Evolutionary conservation across 2,329 filamentous ascomycete species (phyloP).

Genomic region (Trichoderma sp.): DNA sequence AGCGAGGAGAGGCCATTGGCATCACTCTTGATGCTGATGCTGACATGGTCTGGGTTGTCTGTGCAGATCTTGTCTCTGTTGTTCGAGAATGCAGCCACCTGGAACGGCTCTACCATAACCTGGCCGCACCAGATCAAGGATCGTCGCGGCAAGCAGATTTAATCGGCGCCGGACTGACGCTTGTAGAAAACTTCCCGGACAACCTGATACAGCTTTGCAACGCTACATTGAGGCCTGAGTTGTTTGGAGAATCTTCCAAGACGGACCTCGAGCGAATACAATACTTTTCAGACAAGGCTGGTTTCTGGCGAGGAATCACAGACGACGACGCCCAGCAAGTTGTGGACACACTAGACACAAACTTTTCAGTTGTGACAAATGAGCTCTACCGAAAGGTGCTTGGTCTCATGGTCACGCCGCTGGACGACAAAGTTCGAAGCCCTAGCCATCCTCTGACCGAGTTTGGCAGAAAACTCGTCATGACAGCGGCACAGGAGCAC

Average conservation of each 20-base stretch:
- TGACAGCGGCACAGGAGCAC: slow-evolving; percentile 79
- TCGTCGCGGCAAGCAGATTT: slow-evolving; percentile 63
- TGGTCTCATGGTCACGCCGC: slow-evolving; percentile 50
- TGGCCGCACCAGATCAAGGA: slow-evolving; percentile 54
- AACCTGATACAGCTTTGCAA: slow-evolving; percentile 70
- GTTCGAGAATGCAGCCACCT: slow-evolving; percentile 78
- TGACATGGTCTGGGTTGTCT: slow-evolving; percentile 80
- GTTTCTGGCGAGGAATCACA: slow-evolving; percentile 76
- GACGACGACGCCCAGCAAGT: slow-evolving; percentile 79
- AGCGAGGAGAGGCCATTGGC: slow-evolving; percentile 79
- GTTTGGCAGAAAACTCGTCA: slow-evolving; percentile 74
- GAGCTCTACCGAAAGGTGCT: slow-evolving; percentile 58
- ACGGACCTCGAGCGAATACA: slow-evolving; percentile 76
- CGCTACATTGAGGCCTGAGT: slow-evolving; percentile 69
- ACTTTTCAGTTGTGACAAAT: slow-evolving; percentile 62
- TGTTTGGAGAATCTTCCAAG: slow-evolving; percentile 73
- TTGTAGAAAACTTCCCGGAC: slow-evolving; percentile 71
- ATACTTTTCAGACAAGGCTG: slow-evolving; percentile 75
- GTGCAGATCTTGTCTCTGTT: slow-evolving; percentile 78
- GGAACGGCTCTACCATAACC: slow-evolving; percentile 76
- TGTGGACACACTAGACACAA: slow-evolving; percentile 67
- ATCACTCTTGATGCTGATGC: slow-evolving; percentile 72
- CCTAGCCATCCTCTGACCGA: slow-evolving; percentile 64
- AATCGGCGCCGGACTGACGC: slow-evolving; percentile 69
- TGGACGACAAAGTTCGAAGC: slow-evolving; percentile 52